Evolutionary conservation across 495 filamentous ascomycete genomes (phyloP), one percentile per base, ranked within the genome.

Genomic region (Bryoglossum gracile): DNA sequence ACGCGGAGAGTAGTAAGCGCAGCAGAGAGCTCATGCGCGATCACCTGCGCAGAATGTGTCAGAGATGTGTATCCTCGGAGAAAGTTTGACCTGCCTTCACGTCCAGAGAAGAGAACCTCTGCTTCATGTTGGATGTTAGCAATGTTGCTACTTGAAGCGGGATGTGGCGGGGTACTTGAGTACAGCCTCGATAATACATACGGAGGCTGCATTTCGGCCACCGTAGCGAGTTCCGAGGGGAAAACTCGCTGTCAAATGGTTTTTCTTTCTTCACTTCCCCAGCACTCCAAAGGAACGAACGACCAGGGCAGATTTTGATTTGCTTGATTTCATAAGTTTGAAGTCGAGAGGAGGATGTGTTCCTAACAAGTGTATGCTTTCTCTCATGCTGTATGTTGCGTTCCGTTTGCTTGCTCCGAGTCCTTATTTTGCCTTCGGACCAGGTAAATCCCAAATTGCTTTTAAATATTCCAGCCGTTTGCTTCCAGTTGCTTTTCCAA

Each of bases 91-190:
- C 28, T 48, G 58, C 58, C 47, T 58, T 62, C 5, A 62, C 59
- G 50, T 62, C 17, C n/a, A 33, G 22, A 51, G 30, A 49, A 1
- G 91, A 96, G 70, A 95, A 96, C 66, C 92, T 77, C 63, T 96
- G 92, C 76, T 98, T 98, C 92, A 98, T 98, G 28, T 68, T 81
- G 65, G n/a, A n/a, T n/a, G n/a, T n/a, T n/a, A n/a, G n/a, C n/a
- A 8, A 18, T 19, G 8, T 14, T 30, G 35, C 28, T 11, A 28
- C 24, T 17, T 35, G 10, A 23, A 33, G 19, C 13, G 18, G 37
- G 24, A n/a, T 49, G 40, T 53, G 41, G 50, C 40, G 55, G 55
- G 50, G 51, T 22, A 50, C 46, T 24, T 43, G 17, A n/a, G n/a
- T n/a, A n/a, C n/a, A n/a, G n/a, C n/a, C n/a, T n/a, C n/a, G n/a